Base-by-base conservation (phyloP, 2,329 filamentous ascomycete genomes). In the Fusarium sp. region DNA sequence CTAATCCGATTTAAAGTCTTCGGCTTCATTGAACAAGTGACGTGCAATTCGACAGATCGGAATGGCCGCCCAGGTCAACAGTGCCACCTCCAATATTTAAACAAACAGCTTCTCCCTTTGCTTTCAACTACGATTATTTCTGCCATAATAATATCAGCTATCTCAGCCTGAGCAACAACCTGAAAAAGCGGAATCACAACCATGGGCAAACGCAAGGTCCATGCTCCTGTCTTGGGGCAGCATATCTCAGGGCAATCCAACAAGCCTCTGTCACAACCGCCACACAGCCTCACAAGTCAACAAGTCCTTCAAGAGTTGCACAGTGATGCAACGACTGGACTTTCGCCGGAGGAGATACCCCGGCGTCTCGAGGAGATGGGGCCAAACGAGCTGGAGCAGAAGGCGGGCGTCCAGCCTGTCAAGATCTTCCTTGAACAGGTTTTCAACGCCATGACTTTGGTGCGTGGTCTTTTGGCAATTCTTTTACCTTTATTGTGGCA, bases 361-460 rank as follows among this genome's bases (percentile, higher is more conserved):
- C 72, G 78, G 22, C 81, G 87, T 14, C 74, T 88, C 7, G 79
- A 82, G n/a, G 77, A 85, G 51, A 85, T 84, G 79, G 88, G 88
- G 8, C 74, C 79, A 22, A 91, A 91, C 72, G 84, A 89, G 57
- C 80, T 91, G 5, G 85, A 72, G 8, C 69, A 78, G 21, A 74
- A 73, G 19, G 72, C 75, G 52, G 75, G 84, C 6, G 86, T 91
- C 31, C 84, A 80, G 79, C 75, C 84, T 81, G 57, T 83, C 46
- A 89, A 88, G 75, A 88, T 89, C 43, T 76, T 89, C n/a, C 67
- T 88, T 19, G 83, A 85, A 28, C 88, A 90, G 73, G 76, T 88
- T 36, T 84, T 83, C 59, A 89, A 89, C 75, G 87, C 87, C 13
- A 88, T 89, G 87, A 88, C 85, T 45, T 69, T 89, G 70, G 86